These are phyloP conservation scores for Fragilaria crotonensis DNA, from an alignment of 108 stramenopile species.

Conservation along the genomic window DNA sequence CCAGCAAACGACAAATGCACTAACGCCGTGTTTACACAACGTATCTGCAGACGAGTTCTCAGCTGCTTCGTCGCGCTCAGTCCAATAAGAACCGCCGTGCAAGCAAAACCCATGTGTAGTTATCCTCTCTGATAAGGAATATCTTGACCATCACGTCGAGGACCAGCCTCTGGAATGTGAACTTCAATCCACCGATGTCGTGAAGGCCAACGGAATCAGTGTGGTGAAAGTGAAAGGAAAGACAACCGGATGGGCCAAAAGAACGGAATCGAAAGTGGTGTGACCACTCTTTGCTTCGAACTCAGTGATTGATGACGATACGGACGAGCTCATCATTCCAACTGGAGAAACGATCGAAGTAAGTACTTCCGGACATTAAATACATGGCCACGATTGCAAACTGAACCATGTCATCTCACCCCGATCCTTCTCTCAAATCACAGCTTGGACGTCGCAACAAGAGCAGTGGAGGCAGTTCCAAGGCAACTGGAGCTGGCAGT, in stretches of 20 bases:
- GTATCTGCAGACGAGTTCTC: too few relatives aligned
- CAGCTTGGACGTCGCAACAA: neutral
- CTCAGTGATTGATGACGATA: neutral
- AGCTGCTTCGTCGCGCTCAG: too few relatives aligned
- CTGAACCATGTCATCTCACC: too few relatives aligned
- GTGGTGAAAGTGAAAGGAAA: neutral
- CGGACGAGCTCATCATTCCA: neutral
- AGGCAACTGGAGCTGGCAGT: neutral
- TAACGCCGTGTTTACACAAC: too few relatives aligned
- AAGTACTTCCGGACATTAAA: neutral
- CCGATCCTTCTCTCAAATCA: neutral
- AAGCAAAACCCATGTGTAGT: neutral
- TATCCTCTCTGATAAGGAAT: neutral
- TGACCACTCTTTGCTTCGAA: neutral
- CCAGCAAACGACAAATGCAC: too few relatives aligned
- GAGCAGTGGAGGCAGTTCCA: neutral
- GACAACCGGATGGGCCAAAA: neutral
- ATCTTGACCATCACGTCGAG: neutral
- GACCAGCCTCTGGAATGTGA: neutral
- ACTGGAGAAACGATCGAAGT: neutral
- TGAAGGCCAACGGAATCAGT: neutral
- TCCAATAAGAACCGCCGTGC: neutral
- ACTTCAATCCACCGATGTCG: neutral
- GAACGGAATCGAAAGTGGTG: neutral
- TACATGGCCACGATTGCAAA: too few relatives aligned